Conservation (phyloP, 1,139 yeast species). For the Cylindricascospora bacillispora region DNA sequence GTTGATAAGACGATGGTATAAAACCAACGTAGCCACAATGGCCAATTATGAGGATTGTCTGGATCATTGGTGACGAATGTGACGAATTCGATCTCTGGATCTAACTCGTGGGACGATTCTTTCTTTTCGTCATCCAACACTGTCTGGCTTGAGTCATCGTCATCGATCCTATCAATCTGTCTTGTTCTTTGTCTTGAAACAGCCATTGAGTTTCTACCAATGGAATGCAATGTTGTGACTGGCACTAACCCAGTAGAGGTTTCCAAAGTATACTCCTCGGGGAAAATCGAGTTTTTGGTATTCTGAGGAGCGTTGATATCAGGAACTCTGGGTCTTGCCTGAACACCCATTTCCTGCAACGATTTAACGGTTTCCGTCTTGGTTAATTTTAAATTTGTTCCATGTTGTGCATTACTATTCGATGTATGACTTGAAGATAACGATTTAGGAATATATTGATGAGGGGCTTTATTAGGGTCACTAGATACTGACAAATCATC, state of each 20-base stretch:
- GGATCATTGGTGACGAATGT: constrained; percentile 69
- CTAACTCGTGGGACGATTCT: constrained; percentile 29
- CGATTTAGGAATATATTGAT: constrained; percentile 13
- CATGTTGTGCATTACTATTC: constrained; percentile 1
- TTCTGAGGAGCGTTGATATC: constrained; percentile 50
- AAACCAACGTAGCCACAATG: constrained; percentile 41
- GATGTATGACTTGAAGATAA: constrained; percentile 1
- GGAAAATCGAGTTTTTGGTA: constrained; percentile 58
- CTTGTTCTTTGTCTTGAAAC: constrained; percentile 27
- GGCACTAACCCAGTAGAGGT: constrained; percentile 81
- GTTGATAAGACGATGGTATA: constrained; percentile 56
- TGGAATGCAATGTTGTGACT: constrained; percentile 50
- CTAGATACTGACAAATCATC: constrained; percentile 5
- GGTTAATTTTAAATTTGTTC: constrained; percentile 21
- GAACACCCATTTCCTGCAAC: constrained; percentile 48
- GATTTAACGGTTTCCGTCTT: constrained; percentile 63
- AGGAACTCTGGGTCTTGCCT: constrained; percentile 38
- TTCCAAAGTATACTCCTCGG: constrained; percentile 82
- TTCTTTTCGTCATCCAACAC: constrained; percentile 15
- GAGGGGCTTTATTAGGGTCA: constrained; percentile 8
- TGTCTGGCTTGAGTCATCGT: constrained; percentile 1
- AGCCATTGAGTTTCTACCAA: constrained; percentile 45
- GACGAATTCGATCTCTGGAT: constrained; percentile 66
- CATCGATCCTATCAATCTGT: constrained; percentile 16
- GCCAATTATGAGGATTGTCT: constrained; percentile 83